phyloP scores from a whole-genome alignment of 2,329 filamentous ascomycete species.

The Alternaria sp. region DNA sequence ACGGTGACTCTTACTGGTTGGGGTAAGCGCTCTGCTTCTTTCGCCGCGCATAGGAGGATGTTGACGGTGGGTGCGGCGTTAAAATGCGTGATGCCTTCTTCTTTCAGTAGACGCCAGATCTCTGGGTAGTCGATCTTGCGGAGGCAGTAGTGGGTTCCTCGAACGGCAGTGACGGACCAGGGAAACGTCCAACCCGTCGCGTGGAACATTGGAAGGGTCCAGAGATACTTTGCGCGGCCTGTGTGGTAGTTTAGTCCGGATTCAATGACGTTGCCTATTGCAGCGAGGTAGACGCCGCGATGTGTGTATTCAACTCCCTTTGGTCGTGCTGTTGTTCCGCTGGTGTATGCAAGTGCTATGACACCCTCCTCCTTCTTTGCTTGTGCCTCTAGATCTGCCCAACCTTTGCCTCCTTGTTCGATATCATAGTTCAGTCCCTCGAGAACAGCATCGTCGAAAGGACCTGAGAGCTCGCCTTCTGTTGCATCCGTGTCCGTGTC shows the following conservation, averaged over 20 bases:
- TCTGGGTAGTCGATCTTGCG: conserved; percentile 93
- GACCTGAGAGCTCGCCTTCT: conserved; percentile 76
- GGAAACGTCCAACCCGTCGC: conserved; percentile 81
- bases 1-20: conserved; percentile 85
- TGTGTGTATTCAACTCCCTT: conserved; percentile 96
- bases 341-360: conserved; percentile 91
- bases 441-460: conserved; percentile 82
- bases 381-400: conserved; percentile 77
- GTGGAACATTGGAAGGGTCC: conserved; percentile 90
- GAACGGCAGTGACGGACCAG: conserved; percentile 89
- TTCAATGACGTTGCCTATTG: conserved; percentile 86
- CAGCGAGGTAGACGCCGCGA: conserved; percentile 83
- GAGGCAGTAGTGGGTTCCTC: conserved; percentile 94
- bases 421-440: conserved; percentile 80
- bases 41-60: conserved; percentile 83
- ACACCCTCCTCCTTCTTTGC: conserved; percentile 78
- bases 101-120: conserved; percentile 88
- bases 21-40: conserved; percentile 74
- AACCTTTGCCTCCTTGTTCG: conserved; percentile 72
- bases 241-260: conserved; percentile 77
- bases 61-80: conserved; percentile 97
- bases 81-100: conserved; percentile 91
- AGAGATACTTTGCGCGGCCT: conserved; percentile 81
- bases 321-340: conserved; percentile 87
- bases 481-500: conserved; percentile 85